These are phyloP conservation scores for Leishmania guyanensis DNA, from an alignment of 208 protist genomes.

Conservation along the genomic window DNA sequence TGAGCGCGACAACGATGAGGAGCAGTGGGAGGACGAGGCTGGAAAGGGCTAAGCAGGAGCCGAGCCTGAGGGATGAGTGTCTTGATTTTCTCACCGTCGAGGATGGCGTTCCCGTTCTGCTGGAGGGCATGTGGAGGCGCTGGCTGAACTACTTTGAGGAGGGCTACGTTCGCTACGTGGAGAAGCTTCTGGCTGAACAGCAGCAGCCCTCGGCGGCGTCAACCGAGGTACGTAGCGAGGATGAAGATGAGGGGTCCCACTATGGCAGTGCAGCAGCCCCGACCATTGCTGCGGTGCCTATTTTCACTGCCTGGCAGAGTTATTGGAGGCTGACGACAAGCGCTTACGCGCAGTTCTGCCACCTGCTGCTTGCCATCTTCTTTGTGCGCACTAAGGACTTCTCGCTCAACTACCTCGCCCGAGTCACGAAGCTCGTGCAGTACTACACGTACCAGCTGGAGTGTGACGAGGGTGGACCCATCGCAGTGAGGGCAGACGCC, in stretches of 20 bases:
- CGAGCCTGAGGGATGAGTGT: slow-evolving; percentile 34
- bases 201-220: neutral
- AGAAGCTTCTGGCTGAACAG: slow-evolving; percentile 18
- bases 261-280: neutral
- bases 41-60: neutral
- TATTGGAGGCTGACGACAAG: slow-evolving; percentile 32
- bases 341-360: slow-evolving; percentile 49
- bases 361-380: slow-evolving; percentile 39
- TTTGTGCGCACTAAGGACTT: slow-evolving; percentile 43
- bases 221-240: slow-evolving; percentile 6
- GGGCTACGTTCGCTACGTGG: slow-evolving; percentile 31
- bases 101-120: slow-evolving; percentile 32
- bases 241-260: neutral
- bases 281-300: slow-evolving; percentile 10
- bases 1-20: neutral
- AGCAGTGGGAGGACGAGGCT: neutral
- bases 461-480: slow-evolving; percentile 19
- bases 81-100: slow-evolving; percentile 40
- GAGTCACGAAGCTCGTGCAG: slow-evolving; percentile 46
- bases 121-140: slow-evolving; percentile 25
- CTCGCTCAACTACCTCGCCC: slow-evolving; percentile 52
- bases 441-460: slow-evolving; percentile 38
- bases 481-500: slow-evolving; percentile 17
- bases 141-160: slow-evolving; percentile 33
- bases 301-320: slow-evolving; percentile 19